Conservation (phyloP, 1,284 basidiomycete genomes). For the Chalciporus piperatoides region DNA sequence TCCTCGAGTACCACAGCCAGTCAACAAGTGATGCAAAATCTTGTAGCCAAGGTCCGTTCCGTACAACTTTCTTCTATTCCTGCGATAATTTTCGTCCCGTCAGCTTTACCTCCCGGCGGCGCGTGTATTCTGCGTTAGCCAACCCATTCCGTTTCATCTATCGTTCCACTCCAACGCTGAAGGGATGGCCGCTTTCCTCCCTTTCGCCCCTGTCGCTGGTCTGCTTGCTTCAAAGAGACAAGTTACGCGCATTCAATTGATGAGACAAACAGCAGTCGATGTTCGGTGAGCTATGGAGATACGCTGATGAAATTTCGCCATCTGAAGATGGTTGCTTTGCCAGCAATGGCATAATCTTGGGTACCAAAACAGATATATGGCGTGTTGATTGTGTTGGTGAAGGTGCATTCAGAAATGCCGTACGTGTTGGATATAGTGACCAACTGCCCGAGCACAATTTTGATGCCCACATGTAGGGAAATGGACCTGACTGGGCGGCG, state of each 20-base stretch:
- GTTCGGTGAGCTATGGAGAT: slow-evolving; percentile 44
- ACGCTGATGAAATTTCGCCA: background rate
- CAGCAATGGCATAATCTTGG: slow-evolving; percentile 37
- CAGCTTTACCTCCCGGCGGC: slow-evolving; percentile 54
- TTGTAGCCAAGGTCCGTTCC: slow-evolving; percentile 40
- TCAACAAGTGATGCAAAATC: slow-evolving; percentile 38
- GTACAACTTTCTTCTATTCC: background rate
- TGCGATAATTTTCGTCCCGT: background rate
- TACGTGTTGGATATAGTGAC: slow-evolving; percentile 32
- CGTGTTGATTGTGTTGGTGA: slow-evolving; percentile 59
- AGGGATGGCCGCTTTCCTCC: slow-evolving; percentile 58
- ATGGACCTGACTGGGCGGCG: slow-evolving; percentile 55
- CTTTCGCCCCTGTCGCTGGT: slow-evolving; percentile 47
- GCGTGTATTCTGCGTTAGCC: slow-evolving; percentile 52
- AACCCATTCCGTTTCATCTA: slow-evolving; percentile 65
- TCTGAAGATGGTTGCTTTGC: slow-evolving; percentile 7
- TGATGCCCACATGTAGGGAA: slow-evolving; percentile 41
- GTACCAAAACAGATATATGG: slow-evolving; percentile 69
- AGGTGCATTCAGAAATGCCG: slow-evolving; percentile 54
- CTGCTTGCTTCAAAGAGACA: slow-evolving; percentile 38
- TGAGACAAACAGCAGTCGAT: slow-evolving; percentile 64
- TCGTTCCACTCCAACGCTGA: slow-evolving; percentile 50
- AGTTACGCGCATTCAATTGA: slow-evolving; percentile 54
- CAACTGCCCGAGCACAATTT: background rate
- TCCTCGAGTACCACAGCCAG: slow-evolving; percentile 42